Evolutionary conservation across 306 rosid species (phyloP), one percentile per base, ranked within the genome.

Genomic region (Malus asiatica): DNA sequence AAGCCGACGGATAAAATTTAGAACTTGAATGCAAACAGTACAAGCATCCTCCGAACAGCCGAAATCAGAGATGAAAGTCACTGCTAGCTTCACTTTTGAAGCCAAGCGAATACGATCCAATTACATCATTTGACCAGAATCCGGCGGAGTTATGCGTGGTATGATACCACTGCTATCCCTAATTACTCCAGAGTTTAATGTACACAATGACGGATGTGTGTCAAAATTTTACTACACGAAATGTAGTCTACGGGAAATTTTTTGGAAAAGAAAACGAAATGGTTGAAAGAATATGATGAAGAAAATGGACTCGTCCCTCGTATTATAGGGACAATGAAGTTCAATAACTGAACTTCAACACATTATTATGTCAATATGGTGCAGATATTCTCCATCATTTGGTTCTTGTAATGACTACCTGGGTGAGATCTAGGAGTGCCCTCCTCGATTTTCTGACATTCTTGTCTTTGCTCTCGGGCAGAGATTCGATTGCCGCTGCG

Each of bases 351-450:
- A 29, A 8, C 32, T 30, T 52, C 25, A 27, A 63, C 52, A 7
- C 11, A 18, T 64, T 64, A 64, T 64, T 67, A 13, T 71, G 64
- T 55, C 79, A 29, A 55, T 18, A 30, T 60, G 64, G 51, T 57
- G 44, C 64, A 22, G 25, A 8, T 62, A 65, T 75, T 76, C 75
- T 42, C 68, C 64, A 60, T 89, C 89, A 92, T 78, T 95, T 95
- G 59, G 74, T 92, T 86, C 99, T 88, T 82, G 90, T 87, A 74
- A 90, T 79, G 90, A 92, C 99, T 81, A 80, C 86, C 3, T 92
- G 89, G 48, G 99, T 84, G 75, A 95, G 95, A 82, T 95, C 97
- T 69, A 89, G 67, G 4, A 95, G 92, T 10, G 99, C 99, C 77
- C 84, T 88, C 84, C 99, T 90, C 48, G 99, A 95, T 57, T 71